phyloP scores from a whole-genome alignment of 768 basidiomycete species.

The Xerocomellus dryophilus region DNA sequence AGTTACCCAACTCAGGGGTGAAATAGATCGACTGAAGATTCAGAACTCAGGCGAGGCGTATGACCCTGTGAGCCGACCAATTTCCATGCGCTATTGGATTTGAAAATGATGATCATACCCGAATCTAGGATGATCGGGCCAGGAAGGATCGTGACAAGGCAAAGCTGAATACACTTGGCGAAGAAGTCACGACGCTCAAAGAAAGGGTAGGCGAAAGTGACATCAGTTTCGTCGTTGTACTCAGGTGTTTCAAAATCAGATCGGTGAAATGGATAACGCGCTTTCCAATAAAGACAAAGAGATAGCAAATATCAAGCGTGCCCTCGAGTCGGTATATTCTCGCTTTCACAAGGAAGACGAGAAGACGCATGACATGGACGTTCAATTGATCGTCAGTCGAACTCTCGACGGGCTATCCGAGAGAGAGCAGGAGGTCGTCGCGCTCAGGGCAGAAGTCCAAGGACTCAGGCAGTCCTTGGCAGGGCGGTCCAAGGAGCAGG shows the following conservation, averaged over 20 bases:
- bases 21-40: slow-evolving; percentile 60
- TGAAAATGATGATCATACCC: not conserved
- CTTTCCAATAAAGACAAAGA: slow-evolving; percentile 66
- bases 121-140: slow-evolving; percentile 61
- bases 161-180: slow-evolving; percentile 68
- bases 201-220: slow-evolving; percentile 47
- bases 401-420: slow-evolving; percentile 65
- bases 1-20: slow-evolving; percentile 67
- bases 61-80: slow-evolving; percentile 52
- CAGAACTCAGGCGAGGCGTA: slow-evolving; percentile 54
- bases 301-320: slow-evolving; percentile 70
- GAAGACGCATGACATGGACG: slow-evolving; percentile 54
- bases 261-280: slow-evolving; percentile 47
- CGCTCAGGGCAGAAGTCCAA: slow-evolving; percentile 48
- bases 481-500: slow-evolving; percentile 58
- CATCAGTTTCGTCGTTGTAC: not conserved
- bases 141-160: slow-evolving; percentile 72
- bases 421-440: slow-evolving; percentile 63
- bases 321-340: slow-evolving; percentile 84
- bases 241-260: slow-evolving; percentile 36
- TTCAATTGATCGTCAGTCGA: slow-evolving; percentile 64
- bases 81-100: not conserved
- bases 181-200: slow-evolving; percentile 72
- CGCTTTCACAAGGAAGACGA: slow-evolving; percentile 58
- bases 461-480: slow-evolving; percentile 50